phyloP scores from a whole-genome alignment of 1,139 yeast genomes.

The Petasospora rhodanensis region DNA sequence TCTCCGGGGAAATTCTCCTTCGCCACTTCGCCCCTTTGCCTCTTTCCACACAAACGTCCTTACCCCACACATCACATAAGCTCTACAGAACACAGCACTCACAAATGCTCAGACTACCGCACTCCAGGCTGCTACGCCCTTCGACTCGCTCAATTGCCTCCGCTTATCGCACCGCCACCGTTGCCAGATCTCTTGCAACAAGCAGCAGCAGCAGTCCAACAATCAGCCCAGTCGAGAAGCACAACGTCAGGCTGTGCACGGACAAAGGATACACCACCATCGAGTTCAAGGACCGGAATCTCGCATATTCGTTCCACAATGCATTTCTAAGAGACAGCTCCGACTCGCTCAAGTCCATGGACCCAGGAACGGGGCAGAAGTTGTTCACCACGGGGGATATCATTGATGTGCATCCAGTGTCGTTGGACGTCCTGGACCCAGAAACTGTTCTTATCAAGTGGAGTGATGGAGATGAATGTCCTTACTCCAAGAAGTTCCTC shows the following conservation, averaged over 20 bases:
- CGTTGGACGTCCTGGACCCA: constrained; percentile 27
- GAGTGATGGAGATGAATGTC: constrained; percentile 49
- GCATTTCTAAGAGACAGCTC: constrained; percentile 68
- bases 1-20: no score
- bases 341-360: constrained; percentile 44
- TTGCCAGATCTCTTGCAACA: no score
- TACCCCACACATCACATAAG: no score
- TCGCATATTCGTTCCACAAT: constrained; percentile 42
- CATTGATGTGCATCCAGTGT: constrained; percentile 28
- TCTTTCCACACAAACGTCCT: no score
- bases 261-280: constrained; percentile 17
- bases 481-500: constrained; percentile 46
- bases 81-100: no score
- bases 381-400: constrained; percentile 58
- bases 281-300: constrained; percentile 10
- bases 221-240: no score
- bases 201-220: no score
- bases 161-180: no score
- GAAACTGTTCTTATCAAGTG: constrained; percentile 45
- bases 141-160: no score
- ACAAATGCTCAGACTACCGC: no score
- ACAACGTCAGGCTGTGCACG: constrained; percentile 10
- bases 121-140: no score
- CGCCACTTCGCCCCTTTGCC: no score
- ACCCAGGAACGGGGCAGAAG: constrained; percentile 57